These are phyloP conservation scores for Fusarium globosum DNA, from an alignment of 2,329 filamentous ascomycete genomes.

Conservation along the genomic window DNA sequence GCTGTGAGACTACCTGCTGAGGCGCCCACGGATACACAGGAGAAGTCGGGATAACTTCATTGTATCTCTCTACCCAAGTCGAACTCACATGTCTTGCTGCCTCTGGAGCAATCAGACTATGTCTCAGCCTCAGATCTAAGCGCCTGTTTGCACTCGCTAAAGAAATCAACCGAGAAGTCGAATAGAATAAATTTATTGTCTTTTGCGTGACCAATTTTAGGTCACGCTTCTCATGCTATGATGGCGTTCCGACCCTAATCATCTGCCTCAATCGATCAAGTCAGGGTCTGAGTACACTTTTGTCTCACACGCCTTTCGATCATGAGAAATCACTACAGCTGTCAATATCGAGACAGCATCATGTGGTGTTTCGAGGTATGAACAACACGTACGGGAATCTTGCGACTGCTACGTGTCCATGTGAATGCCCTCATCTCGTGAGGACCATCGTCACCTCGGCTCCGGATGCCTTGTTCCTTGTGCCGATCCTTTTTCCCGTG, in stretches of 20 bases:
- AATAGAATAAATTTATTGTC: not conserved
- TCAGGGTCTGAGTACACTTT: conserved; percentile 36
- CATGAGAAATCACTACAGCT: conserved; percentile 5
- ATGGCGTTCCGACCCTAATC: conserved; percentile 37
- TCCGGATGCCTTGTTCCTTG: conserved; percentile 10
- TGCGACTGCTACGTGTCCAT: conserved; percentile 16
- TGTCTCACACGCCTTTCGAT: conserved; percentile 32
- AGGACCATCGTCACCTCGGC: conserved; percentile 18
- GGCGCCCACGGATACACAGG: conserved; percentile 12
- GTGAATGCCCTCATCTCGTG: conserved; percentile 43
- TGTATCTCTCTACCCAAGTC: conserved; percentile 10
- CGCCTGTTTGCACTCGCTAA: not conserved
- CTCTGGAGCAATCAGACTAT: not conserved
- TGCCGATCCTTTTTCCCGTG: conserved; percentile 9
- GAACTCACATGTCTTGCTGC: conserved; percentile 19
- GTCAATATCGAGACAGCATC: conserved; percentile 12
- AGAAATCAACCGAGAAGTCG: not conserved
- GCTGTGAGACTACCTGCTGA: conserved; percentile 27
- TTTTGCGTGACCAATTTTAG: conserved; percentile 32
- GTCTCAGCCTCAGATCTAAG: conserved; percentile 10
- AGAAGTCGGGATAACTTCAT: not conserved
- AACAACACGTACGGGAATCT: conserved; percentile 9
- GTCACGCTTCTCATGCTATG: conserved; percentile 36
- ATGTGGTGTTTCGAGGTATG: conserved; percentile 23
- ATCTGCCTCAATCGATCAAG: conserved; percentile 42